A percentile compares a stretch with the other conserved stretches of the same genome.
Conservation (phyloP, 805 yeast genomes). For the Cyberlindnera suaveolens region DNA sequence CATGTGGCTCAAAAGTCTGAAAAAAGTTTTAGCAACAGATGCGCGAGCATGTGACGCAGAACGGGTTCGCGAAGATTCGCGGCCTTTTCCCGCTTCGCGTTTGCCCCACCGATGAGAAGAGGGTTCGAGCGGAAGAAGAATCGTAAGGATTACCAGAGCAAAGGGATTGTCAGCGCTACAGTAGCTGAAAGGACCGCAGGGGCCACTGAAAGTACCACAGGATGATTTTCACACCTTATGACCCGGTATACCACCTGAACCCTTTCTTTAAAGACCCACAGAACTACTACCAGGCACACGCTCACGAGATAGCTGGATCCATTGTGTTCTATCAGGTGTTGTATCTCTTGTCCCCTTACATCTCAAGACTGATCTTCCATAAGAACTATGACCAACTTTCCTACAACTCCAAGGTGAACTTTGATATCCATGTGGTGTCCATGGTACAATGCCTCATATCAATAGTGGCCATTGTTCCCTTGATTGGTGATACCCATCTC, state of each 20-base stretch:
- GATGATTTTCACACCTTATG: slow-evolving; percentile 14
- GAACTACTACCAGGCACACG: slow-evolving; percentile 44
- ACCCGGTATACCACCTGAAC: slow-evolving; percentile 17
- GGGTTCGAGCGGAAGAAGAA: too few species aligned
- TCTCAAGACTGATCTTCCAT: slow-evolving; percentile 47
- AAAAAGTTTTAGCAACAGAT: too few species aligned
- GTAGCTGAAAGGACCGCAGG: too few species aligned
- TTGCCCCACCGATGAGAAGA: too few species aligned
- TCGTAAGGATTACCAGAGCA: too few species aligned
- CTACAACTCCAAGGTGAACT: slow-evolving; percentile 53
- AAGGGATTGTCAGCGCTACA: too few species aligned
- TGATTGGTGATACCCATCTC: slow-evolving; percentile 51
- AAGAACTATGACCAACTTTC: slow-evolving; percentile 43
- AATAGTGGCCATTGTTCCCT: slow-evolving; percentile 51
- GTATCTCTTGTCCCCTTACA: slow-evolving; percentile 44
- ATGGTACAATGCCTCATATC: slow-evolving; percentile 77
- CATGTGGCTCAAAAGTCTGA: too few species aligned
- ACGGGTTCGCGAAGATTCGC: too few species aligned
- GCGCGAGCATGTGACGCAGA: too few species aligned
- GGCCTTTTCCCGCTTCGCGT: too few species aligned
- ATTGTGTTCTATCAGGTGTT: slow-evolving; percentile 53
- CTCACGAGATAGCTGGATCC: slow-evolving; percentile 68
- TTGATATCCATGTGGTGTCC: slow-evolving; percentile 87
- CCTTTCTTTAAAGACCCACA: slow-evolving; percentile 32
- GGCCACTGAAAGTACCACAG: background rate